Base-by-base conservation (phyloP, 345 rosid genomes). In the Iberis pinnata region DNA sequence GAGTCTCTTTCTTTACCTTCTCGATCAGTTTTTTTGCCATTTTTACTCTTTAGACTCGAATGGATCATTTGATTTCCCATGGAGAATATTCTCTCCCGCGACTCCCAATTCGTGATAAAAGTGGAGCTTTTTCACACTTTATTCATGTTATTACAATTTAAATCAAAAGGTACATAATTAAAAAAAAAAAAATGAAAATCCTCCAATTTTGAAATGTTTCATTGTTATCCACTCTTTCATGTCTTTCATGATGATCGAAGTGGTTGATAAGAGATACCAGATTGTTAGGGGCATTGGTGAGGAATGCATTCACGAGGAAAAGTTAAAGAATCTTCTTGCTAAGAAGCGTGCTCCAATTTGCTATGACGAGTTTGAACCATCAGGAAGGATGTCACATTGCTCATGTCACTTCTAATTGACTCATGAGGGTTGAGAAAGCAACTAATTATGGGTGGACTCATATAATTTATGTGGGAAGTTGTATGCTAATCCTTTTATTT, bases 341-440 rank as follows among this genome's bases (percentile, higher is more conserved):
- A 80, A 87, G 58, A 90, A 90, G 63, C 78, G 87, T 49, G 45
- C 68, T 20, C 95, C 95, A 12, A 77, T 87, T 68, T 84, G 96
- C 73, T 90, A 90, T 24, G 96, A 90, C 42, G 96, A 95, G 4
- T 87, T 90, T 51, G 98, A 90, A 77, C 96, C 98, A 37, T 87
- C 98, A 6, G 93, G 95, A 26, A 73, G 88, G 58, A 87, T 90
- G 98, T n/a, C 95, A 90, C 70, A 84, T 90, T 22, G 96, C 98
- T 63, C 96, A 90, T 89, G 98, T 74, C 14, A 9, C n/a, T 32
- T 32, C 37, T 32, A 3, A 9, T 32, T 32, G 12, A 1, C n/a
- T 11, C n/a, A 9, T 32, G 4, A 15, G 43, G 3, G 9, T 18
- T 38, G 2, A 9, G 6, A 7, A 32, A 32, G 36, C 12, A 32